phyloP scores from a whole-genome alignment of 2,329 filamentous ascomycete species.

The Hypoxylon sp. region DNA sequence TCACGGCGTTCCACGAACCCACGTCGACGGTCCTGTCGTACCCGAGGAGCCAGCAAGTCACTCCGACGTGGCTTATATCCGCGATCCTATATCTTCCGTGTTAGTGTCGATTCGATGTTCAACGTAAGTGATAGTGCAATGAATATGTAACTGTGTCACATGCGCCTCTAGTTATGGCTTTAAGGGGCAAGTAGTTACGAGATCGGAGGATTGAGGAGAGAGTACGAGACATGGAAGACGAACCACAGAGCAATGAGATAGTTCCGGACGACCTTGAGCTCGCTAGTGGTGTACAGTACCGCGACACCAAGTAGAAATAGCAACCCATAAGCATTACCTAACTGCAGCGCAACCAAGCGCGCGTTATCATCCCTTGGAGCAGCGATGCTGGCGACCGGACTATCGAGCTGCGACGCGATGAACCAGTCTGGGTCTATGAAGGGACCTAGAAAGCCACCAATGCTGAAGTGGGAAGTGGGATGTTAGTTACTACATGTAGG shows the following conservation, averaged over 20 bases:
- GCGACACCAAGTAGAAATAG: slow-evolving; percentile 75
- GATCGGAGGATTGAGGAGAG: slow-evolving; percentile 9
- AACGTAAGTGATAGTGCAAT: not conserved
- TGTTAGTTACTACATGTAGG: not conserved
- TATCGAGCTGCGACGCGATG: slow-evolving; percentile 70
- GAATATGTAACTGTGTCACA: not conserved
- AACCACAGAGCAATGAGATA: slow-evolving; percentile 75
- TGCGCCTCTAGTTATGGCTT: not conserved
- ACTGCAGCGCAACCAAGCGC: slow-evolving; percentile 74
- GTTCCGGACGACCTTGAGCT: slow-evolving; percentile 75
- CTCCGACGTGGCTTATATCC: slow-evolving; percentile 77
- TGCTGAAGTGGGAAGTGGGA: slow-evolving; percentile 61
- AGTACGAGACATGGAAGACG: slow-evolving; percentile 46
- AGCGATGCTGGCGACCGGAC: slow-evolving; percentile 55
- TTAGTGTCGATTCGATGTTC: slow-evolving; percentile 10
- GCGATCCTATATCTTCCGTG: slow-evolving; percentile 60
- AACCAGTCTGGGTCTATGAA: slow-evolving; percentile 73
- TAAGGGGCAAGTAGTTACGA: not conserved
- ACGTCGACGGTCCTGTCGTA: slow-evolving; percentile 68
- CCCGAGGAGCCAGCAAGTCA: slow-evolving; percentile 73
- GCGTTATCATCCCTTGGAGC: slow-evolving; percentile 61
- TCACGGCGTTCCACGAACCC: slow-evolving; percentile 75
- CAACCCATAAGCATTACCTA: slow-evolving; percentile 79
- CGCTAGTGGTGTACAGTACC: slow-evolving; percentile 74
- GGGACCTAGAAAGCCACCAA: slow-evolving; percentile 71